Evolutionary conservation across 2,329 filamentous ascomycete species (phyloP), one percentile per base, ranked within the genome.

Genomic region (Cadophora malorum): DNA sequence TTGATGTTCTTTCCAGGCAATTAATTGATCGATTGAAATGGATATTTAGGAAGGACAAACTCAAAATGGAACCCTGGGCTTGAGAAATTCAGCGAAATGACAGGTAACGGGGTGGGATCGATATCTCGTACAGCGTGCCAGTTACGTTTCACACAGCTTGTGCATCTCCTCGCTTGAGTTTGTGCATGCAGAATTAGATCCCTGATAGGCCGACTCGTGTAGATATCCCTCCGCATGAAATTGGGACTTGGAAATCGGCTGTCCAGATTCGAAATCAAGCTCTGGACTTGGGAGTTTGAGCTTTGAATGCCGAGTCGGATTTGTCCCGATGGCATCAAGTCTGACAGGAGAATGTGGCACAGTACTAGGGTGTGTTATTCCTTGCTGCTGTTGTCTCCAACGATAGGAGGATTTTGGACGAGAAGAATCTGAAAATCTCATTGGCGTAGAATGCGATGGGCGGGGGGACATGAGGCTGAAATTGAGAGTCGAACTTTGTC

Each of bases 271-370:
- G 31, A 35, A 10, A 38, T 35, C 33, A 21, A 31, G 53, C 53
- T 58, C 45, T 49, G 45, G 19, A 31, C n/a, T 58, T 56, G 33
- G n/a, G 19, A 58, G 33, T 58, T 58, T 58, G 53, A n/a, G 28
- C 16, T 55, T 49, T 6, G n/a, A 49, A 21, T 3, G 45, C 45
- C 45, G 45, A 49, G 45, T 1, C 45, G n/a, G 45, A 49, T 21
- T 9, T 10, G n/a, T 49, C 45, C 45, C 6, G n/a, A 8, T 49
- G 6, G 4, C 41, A 45, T 10, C 14, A 45, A 16, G 41, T 49
- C 45, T 49, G n/a, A 49, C 45, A 49, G n/a, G 45, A 49, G 6
- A 49, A 21, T 49, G 45, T 49, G n/a, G 45, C 45, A 49, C 45
- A 21, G 45, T 21, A 19, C n/a, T 19, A 6, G n/a, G n/a, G 19